phyloP scores from a whole-genome alignment of 306 rosid species.

The Quercus berberidifolia region DNA sequence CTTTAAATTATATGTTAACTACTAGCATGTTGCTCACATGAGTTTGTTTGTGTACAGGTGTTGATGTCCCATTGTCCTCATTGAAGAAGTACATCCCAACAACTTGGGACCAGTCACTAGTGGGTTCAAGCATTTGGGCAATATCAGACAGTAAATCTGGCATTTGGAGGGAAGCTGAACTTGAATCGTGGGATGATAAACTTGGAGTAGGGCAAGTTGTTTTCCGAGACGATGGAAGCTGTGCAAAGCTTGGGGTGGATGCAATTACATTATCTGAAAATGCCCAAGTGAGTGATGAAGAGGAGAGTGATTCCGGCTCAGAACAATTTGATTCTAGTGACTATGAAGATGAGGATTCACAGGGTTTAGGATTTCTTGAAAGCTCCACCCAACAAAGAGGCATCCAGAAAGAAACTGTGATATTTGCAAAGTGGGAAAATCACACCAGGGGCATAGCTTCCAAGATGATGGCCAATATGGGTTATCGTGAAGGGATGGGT shows the following conservation, averaged over 20 bases:
- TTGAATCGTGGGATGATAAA: conserved; percentile 77
- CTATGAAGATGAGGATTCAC: conserved; percentile 52
- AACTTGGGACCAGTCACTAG: conserved; percentile 66
- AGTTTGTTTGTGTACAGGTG: conserved; percentile 45
- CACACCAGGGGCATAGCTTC: conserved; percentile 95
- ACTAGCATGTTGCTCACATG: conserved; percentile 6
- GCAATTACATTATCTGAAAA: conserved; percentile 62
- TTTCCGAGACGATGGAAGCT: conserved; percentile 81
- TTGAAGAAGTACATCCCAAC: conserved; percentile 68
- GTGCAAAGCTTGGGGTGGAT: conserved; percentile 58
- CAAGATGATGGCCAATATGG: conserved; percentile 98
- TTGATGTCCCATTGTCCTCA: conserved; percentile 66
- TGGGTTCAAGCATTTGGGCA: conserved; percentile 83
- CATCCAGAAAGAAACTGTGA: conserved; percentile 70
- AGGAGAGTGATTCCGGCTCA: conserved; percentile 55
- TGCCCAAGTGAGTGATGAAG: conserved; percentile 50
- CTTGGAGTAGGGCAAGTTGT: conserved; percentile 68
- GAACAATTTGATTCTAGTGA: conserved; percentile 65
- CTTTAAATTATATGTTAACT: neutral
- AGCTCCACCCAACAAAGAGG: conserved; percentile 67
- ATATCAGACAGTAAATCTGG: conserved; percentile 51
- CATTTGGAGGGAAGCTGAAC: conserved; percentile 90
- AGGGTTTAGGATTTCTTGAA: conserved; percentile 82
- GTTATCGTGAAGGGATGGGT: conserved; percentile 87
- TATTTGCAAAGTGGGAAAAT: conserved; percentile 97